These are phyloP conservation scores for Coriaria nepalensis DNA, from an alignment of 306 rosid species.

Conservation along the genomic window DNA sequence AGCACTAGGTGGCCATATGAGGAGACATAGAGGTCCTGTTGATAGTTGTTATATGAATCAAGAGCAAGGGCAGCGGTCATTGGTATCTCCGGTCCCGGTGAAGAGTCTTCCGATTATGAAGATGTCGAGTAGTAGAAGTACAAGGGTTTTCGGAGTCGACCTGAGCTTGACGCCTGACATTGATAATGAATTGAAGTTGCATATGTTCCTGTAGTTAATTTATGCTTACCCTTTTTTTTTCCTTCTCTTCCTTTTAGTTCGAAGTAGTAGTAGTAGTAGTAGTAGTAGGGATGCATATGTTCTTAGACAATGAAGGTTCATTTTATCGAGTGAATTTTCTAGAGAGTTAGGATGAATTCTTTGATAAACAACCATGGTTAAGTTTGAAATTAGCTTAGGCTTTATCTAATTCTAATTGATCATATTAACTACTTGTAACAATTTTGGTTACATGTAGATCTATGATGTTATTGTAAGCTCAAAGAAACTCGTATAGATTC, in stretches of 20 bases:
- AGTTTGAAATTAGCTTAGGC: no score
- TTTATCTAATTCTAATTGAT: no score
- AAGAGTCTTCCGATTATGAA: constrained; percentile 13
- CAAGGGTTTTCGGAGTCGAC: constrained; percentile 29
- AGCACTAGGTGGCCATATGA: constrained; percentile 91
- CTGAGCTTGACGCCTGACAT: constrained; percentile 31
- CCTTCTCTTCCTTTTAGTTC: not conserved
- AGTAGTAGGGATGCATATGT: no score
- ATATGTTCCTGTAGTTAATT: constrained; percentile 7
- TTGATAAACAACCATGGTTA: no score
- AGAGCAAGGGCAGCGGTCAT: not conserved
- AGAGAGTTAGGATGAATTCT: no score
- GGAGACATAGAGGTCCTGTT: constrained; percentile 41
- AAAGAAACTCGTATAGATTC: no score
- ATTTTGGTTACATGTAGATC: no score
- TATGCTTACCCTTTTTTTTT: not conserved
- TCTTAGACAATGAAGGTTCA: no score
- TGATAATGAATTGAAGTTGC: constrained; percentile 31
- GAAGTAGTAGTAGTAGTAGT: no score
- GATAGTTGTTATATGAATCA: not conserved
- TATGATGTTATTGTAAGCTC: no score
- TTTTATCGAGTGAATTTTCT: no score
- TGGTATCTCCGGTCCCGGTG: constrained; percentile 9
- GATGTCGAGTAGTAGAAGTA: constrained; percentile 21
- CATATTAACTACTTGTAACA: no score